Evolutionary conservation across 805 yeast species (phyloP).

Genomic region (Yarrowia sp.): DNA sequence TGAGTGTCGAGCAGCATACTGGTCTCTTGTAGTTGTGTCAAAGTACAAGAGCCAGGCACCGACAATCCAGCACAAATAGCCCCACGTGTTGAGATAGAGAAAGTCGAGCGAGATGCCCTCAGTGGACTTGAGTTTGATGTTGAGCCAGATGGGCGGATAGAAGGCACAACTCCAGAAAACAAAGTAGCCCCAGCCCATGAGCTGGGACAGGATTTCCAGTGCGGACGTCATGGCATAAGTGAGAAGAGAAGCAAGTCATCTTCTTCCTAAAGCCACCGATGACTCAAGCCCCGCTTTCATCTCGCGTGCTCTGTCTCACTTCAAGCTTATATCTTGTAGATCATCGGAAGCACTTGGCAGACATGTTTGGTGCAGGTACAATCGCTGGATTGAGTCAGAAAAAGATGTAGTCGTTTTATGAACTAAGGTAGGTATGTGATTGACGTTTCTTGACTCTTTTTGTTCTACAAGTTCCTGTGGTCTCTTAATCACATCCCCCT

Average conservation of each 20-base stretch:
- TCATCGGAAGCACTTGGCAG: not conserved
- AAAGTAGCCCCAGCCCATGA: slow-evolving; percentile 9
- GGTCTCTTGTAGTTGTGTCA: slow-evolving; percentile 36
- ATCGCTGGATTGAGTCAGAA: no score
- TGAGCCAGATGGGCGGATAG: slow-evolving; percentile 40
- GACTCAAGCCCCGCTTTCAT: not conserved
- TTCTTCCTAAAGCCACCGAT: not conserved
- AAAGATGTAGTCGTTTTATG: no score
- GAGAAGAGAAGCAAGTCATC: not conserved
- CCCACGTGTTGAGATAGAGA: slow-evolving; percentile 38
- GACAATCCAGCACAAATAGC: slow-evolving; percentile 37
- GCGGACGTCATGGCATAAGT: not conserved
- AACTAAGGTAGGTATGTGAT: no score
- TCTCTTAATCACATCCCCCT: no score
- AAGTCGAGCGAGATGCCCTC: slow-evolving; percentile 41
- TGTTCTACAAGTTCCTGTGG: no score
- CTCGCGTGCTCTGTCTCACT: slow-evolving; percentile 1
- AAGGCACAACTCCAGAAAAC: slow-evolving; percentile 37
- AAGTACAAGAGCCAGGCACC: slow-evolving; percentile 37
- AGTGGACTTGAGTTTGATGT: slow-evolving; percentile 35
- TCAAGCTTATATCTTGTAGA: not conserved
- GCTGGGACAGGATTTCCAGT: not conserved
- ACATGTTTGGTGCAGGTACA: not conserved
- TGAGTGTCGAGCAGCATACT: slow-evolving; percentile 37
- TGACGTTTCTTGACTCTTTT: no score